Percentiles rank a stretch among this genome's conserved stretches.
phyloP scores from a whole-genome alignment of 2,329 filamentous ascomycete species.

The Rutstroemia sp. region DNA sequence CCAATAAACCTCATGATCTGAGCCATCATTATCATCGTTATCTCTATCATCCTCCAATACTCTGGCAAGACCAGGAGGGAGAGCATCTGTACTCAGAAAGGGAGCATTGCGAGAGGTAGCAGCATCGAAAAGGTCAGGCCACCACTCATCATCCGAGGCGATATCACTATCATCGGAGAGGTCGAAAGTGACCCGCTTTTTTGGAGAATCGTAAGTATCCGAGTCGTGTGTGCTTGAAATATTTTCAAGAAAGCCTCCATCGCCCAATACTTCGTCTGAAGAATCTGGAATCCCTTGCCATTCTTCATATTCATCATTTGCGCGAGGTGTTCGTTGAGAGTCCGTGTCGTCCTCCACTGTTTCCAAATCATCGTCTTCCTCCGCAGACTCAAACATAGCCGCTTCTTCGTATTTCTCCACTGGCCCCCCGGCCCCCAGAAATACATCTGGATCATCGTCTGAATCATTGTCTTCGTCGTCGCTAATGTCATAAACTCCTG shows the following conservation, averaged over 20 bases:
- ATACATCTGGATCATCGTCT: slow-evolving; percentile 59
- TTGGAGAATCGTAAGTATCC: background rate
- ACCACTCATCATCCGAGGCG: slow-evolving; percentile 2
- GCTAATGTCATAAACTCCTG: slow-evolving; percentile 70
- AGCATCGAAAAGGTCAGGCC: slow-evolving; percentile 4
- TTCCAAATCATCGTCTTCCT: slow-evolving; percentile 22
- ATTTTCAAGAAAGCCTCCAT: background rate
- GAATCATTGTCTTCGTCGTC: slow-evolving; percentile 56
- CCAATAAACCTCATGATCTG: background rate
- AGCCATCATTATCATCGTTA: slow-evolving; percentile 3
- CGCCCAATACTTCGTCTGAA: background rate
- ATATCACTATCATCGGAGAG: background rate
- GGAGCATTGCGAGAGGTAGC: background rate
- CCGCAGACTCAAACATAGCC: slow-evolving; percentile 52
- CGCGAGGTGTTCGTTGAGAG: background rate
- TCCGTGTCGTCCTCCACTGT: background rate
- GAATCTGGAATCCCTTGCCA: slow-evolving; percentile 3
- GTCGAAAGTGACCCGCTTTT: background rate
- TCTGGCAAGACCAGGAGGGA: background rate
- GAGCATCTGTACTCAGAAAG: slow-evolving; percentile 5
- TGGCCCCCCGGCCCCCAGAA: slow-evolving; percentile 68
- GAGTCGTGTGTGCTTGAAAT: background rate
- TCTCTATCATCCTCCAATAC: slow-evolving; percentile 5
- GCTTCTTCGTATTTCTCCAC: slow-evolving; percentile 24
- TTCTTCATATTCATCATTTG: background rate